phyloP scores from a whole-genome alignment of 1,284 basidiomycete species.

The Pseudozyma pruni region DNA sequence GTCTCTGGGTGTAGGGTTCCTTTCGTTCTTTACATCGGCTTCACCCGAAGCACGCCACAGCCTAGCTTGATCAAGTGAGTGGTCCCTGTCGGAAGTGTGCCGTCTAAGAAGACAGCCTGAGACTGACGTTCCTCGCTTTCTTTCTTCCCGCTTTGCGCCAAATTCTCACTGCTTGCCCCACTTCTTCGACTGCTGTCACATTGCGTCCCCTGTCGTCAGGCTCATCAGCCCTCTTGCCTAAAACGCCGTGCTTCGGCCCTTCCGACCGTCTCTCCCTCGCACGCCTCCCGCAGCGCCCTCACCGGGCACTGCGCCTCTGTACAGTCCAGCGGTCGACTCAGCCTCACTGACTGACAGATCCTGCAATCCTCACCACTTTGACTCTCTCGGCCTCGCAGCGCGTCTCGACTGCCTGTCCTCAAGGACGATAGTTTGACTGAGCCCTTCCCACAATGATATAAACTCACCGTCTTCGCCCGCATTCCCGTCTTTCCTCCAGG shows the following conservation, averaged over 20 bases:
- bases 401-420: too few species aligned
- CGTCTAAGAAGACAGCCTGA: not conserved
- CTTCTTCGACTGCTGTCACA: not conserved
- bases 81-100: constrained; percentile 1
- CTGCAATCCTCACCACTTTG: too few species aligned
- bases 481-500: too few species aligned
- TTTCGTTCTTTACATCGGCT: constrained; percentile 66
- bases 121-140: not conserved
- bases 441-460: too few species aligned
- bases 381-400: too few species aligned
- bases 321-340: constrained; percentile 4
- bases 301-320: constrained; percentile 19
- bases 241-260: constrained; percentile 14
- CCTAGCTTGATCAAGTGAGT: constrained; percentile 66
- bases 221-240: constrained; percentile 60
- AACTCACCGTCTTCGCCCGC: too few species aligned
- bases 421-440: too few species aligned
- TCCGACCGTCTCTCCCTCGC: constrained; percentile 8
- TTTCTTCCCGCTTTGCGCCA: not conserved
- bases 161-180: not conserved
- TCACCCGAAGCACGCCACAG: constrained; percentile 61
- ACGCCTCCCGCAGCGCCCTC: not conserved
- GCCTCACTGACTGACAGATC: not conserved
- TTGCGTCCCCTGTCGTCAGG: constrained; percentile 19
- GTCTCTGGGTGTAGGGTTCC: constrained; percentile 53